phyloP scores from a whole-genome alignment of 306 rosid genomes.

The Casuarina equisetifolia region DNA sequence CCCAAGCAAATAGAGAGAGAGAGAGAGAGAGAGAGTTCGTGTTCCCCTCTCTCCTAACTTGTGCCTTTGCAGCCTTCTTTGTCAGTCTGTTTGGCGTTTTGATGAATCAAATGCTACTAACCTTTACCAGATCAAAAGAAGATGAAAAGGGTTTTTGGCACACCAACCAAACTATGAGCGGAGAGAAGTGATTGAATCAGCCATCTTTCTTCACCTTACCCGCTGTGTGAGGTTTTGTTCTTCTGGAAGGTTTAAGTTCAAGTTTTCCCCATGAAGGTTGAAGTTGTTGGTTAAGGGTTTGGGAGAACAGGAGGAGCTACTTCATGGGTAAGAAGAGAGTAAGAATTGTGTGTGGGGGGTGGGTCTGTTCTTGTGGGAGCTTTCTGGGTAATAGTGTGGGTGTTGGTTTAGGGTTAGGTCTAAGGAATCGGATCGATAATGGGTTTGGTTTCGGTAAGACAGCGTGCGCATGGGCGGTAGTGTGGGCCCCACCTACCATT shows the following conservation, averaged over 20 bases:
- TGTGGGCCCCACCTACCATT: conserved; percentile 46
- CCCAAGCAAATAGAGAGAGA: conserved; percentile 10
- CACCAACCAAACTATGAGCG: conserved; percentile 38
- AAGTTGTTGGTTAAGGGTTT: conserved; percentile 46
- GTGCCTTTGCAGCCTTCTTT: not conserved
- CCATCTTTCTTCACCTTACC: conserved; percentile 14
- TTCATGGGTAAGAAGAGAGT: conserved; percentile 30
- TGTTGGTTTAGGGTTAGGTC: conserved; percentile 87
- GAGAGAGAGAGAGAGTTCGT: not conserved
- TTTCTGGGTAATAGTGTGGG: conserved; percentile 25
- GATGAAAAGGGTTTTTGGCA: not conserved
- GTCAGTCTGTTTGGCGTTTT: conserved; percentile 11
- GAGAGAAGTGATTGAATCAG: conserved; percentile 29
- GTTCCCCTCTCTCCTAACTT: not conserved
- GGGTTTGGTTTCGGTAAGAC: conserved; percentile 61
- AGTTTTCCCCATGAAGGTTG: conserved; percentile 18
- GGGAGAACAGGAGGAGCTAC: conserved; percentile 37
- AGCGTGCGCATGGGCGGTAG: conserved; percentile 86
- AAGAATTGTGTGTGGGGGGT: not conserved
- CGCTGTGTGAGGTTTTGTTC: conserved; percentile 16
- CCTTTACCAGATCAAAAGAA: conserved; percentile 21
- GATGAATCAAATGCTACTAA: conserved; percentile 31
- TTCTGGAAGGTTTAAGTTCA: not conserved
- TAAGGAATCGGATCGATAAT: conserved; percentile 60
- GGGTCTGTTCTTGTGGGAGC: conserved; percentile 1